Evolutionary conservation across 139 green algal genomes (phyloP), one percentile per base, ranked within the genome.

Genomic region (Chlorella vulgaris): DNA sequence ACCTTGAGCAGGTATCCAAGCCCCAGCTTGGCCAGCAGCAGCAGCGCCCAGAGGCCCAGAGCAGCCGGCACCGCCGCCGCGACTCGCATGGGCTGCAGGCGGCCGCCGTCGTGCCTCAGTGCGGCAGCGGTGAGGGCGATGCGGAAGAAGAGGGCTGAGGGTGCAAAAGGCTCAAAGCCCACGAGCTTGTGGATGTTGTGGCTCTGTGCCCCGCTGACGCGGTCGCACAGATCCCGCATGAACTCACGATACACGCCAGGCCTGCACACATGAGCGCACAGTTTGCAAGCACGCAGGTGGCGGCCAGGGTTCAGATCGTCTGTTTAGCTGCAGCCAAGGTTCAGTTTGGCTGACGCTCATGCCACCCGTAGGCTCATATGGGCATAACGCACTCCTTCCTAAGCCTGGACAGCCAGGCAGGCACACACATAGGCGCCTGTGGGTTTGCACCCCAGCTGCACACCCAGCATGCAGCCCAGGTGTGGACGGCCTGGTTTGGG

Each of bases 231-330:
- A 76, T 97, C 93, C 69, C 85, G 85, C 81, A 91, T 93, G 81
- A 92, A 96, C 65, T 95, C 91, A 28, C 88, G 68, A 77, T 97
- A 97, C 39, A 97, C 89, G 5, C 92, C 93, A 1, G 94, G 94
- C 33, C 76, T 80, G 55, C 10, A 33, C 21, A 31, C 26, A 31
- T 29, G 1, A 66, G 47, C 0, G 15, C 1, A 4, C 5, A 47
- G 1, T 26, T 5, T 4, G 42, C 38, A 36, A 29, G 7, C n/a
- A 70, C 31, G 18, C 4, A 7, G 5, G 63, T 67, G 60, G 7
- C 18, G 28, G 8, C 13, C 26, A 29, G 21, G 15, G 21, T 63
- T 28, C 21, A 5, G 21, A 24, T 63, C 5, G 5, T 7, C 55
- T 18, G 5, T n/a, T 15, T 69, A 33, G 26, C 24, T 18, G 62